A percentile compares a stretch with the other conserved stretches of the same genome.
These are phyloP conservation scores for Leucoagaricus sp. DNA, from an alignment of 1,284 basidiomycete genomes.

Conservation along the genomic window DNA sequence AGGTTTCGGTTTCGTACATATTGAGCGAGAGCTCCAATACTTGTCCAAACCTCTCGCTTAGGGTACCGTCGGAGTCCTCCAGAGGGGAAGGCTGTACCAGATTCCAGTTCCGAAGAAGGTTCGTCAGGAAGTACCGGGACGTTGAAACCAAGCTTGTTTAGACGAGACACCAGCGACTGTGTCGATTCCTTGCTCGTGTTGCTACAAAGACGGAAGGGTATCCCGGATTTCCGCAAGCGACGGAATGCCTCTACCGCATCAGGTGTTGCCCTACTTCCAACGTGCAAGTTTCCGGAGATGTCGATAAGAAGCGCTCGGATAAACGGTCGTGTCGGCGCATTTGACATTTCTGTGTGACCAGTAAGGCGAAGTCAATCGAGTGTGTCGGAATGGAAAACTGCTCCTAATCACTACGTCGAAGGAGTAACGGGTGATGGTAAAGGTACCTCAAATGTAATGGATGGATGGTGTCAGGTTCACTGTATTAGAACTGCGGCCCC, in stretches of 20 bases:
- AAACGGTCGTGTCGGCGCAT: slow-evolving; percentile 26
- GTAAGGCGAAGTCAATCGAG: background rate
- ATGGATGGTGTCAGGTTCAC: too few species aligned
- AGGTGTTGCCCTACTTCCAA: slow-evolving; percentile 51
- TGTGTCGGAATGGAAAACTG: background rate
- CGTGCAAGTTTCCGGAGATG: slow-evolving; percentile 68
- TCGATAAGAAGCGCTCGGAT: slow-evolving; percentile 64
- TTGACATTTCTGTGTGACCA: background rate
- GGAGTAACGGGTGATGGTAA: too few species aligned
- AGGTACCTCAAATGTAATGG: background rate
- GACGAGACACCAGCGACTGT: slow-evolving; percentile 37
- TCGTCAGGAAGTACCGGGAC: slow-evolving; percentile 22
- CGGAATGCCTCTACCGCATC: slow-evolving; percentile 53
- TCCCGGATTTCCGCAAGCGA: slow-evolving; percentile 41
- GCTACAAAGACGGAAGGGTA: slow-evolving; percentile 67
- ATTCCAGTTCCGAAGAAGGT: background rate
- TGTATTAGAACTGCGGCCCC: too few species aligned
- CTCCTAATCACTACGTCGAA: too few species aligned
- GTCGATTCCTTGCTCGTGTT: slow-evolving; percentile 62
- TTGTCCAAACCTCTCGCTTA: slow-evolving; percentile 57
- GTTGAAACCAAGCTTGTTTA: slow-evolving; percentile 54
- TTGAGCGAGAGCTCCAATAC: slow-evolving; percentile 58
- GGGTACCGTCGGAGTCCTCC: background rate
- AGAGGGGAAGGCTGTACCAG: background rate
- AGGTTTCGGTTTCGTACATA: slow-evolving; percentile 43